These are phyloP conservation scores for Skeletonema marinoi DNA, from an alignment of 108 stramenopile genomes.

Conservation along the genomic window DNA sequence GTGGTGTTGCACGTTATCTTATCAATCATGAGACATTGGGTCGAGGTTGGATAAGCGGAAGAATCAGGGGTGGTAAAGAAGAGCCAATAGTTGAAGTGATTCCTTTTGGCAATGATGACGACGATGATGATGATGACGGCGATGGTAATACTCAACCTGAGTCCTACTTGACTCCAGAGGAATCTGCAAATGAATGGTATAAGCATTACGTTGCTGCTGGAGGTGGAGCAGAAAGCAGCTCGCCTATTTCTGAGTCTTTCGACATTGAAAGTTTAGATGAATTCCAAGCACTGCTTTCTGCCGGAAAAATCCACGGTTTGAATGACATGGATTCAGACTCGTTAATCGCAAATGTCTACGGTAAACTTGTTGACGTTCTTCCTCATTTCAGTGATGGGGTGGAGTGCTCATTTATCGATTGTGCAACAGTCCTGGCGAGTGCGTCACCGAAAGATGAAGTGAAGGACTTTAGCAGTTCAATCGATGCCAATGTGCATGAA, in stretches of 20 bases:
- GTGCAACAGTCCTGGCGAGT: constrained; percentile 53
- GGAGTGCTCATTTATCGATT: constrained; percentile 58
- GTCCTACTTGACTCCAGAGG: constrained; percentile 50
- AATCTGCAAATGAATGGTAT: constrained; percentile 73
- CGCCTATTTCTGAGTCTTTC: constrained; percentile 17
- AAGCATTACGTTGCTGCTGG: constrained; percentile 22
- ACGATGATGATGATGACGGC: constrained; percentile 19
- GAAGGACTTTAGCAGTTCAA: constrained; percentile 11
- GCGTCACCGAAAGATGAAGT: constrained; percentile 15
- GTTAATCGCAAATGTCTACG: constrained; percentile 46
- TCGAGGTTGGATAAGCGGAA: constrained; percentile 88
- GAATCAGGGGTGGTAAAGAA: constrained; percentile 88
- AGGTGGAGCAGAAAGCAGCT: constrained; percentile 1
- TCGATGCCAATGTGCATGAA: constrained; percentile 56
- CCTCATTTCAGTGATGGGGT: constrained; percentile 53
- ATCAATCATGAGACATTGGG: constrained; percentile 59
- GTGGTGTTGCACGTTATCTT: constrained; percentile 86
- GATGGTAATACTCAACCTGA: constrained; percentile 7
- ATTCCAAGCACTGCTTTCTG: constrained; percentile 47
- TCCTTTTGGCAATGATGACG: constrained; percentile 28
- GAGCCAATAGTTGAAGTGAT: constrained; percentile 75
- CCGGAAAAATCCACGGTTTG: constrained; percentile 51
- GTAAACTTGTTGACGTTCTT: constrained; percentile 57
- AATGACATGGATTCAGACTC: constrained; percentile 60
- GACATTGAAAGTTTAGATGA: constrained; percentile 38